Evolutionary conservation across 2,329 filamentous ascomycete species (phyloP).

Genomic region (Penicillium sp.): DNA sequence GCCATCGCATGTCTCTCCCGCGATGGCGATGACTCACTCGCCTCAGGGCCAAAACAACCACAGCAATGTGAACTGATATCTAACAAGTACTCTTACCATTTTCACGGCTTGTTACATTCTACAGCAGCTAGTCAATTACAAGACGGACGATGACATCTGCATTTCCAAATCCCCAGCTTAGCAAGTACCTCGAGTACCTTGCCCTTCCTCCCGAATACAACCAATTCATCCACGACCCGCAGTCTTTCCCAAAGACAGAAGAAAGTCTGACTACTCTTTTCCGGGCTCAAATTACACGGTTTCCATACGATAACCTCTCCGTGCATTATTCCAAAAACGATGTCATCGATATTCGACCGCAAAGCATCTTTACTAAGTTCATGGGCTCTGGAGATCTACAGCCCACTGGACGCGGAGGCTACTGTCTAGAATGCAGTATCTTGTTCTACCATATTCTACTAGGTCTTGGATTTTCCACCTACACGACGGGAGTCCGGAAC

Average conservation of each 20-base stretch:
- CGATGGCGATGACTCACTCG: background rate
- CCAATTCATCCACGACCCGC: conserved; percentile 18
- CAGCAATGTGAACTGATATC: too few species aligned
- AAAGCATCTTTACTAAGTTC: conserved; percentile 54
- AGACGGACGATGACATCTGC: conserved; percentile 17
- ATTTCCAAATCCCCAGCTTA: conserved; percentile 34
- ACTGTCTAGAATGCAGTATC: conserved; percentile 62
- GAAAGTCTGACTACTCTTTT: conserved; percentile 43
- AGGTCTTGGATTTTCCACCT: conserved; percentile 55
- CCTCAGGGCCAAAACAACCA: background rate
- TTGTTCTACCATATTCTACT: conserved; percentile 57
- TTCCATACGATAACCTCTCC: conserved; percentile 60
- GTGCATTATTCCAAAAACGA: conserved; percentile 54
- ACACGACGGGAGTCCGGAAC: conserved; percentile 55
- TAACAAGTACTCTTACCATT: background rate
- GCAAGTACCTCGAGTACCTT: conserved; percentile 36
- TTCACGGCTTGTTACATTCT: background rate
- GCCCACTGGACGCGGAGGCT: conserved; percentile 53
- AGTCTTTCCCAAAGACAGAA: conserved; percentile 38
- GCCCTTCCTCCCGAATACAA: conserved; percentile 28
- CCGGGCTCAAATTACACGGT: conserved; percentile 47
- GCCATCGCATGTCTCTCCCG: too few species aligned
- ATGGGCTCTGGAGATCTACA: conserved; percentile 30
- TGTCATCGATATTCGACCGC: conserved; percentile 47
- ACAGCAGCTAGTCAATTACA: background rate